Base-by-base conservation (phyloP, 1,139 yeast genomes). In the Williopsis jadinii region DNA sequence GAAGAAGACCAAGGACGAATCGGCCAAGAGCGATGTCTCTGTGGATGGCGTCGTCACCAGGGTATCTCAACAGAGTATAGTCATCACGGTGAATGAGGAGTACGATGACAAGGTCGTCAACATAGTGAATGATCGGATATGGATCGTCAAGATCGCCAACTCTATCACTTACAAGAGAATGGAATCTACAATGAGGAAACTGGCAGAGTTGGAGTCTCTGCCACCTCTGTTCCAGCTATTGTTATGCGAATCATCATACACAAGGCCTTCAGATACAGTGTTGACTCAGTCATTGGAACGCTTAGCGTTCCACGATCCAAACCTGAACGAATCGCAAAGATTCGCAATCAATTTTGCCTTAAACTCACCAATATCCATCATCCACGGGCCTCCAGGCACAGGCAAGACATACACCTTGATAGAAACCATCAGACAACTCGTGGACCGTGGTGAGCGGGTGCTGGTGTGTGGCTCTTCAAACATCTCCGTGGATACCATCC, bases 391-490 rank as follows among this genome's bases (percentile, higher is more conserved):
- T 2, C 88, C 88, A 2, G 90, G 90, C 0, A 82, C 88, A 0
- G 90, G 90, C 13, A 82, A 82, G 54, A 92, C 98, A 0, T 82
- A 82, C 48, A 90, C 97, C 0, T 55, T 92, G 9, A 78, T 90
- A n/a, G 97, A 92, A 54, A 64, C 86, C 10, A 81, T 88, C 33
- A 75, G 84, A 38, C 97, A 90, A 56, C 64, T 87, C 42, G 68
- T 67, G 12, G 38, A 37, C 5, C 64, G 65, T 11, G 78, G 80
- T 9, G 80, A 84, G 50, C 68, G 92, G 40, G 81, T 92, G 0
- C 66, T 92, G 34, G 94, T 92, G 0, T 90, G 97, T 64, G 97
- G 97, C 0, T 95, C 97, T 0, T 90, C 97, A 0, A 92, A 92
- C 58, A 82, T 88, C n/a, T 80, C 97, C 0, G 96, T 88, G 1